These are phyloP conservation scores for Amanita rubescens DNA, from an alignment of 768 basidiomycete species.

Conservation along the genomic window DNA sequence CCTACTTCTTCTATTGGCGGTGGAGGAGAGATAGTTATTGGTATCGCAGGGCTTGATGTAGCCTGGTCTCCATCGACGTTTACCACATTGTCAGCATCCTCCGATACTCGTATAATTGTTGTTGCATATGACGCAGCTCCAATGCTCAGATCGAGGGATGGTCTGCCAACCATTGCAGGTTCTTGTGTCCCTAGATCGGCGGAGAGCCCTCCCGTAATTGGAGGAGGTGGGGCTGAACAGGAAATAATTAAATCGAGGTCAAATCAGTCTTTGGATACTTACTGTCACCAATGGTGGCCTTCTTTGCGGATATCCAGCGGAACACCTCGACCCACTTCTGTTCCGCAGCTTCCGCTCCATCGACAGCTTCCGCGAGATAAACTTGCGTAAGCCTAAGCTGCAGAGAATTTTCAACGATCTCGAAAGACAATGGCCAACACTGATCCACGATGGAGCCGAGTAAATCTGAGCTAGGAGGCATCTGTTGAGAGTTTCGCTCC, in stretches of 20 bases:
- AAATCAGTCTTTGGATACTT: conserved; percentile 10
- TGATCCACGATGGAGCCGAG: conserved; percentile 20
- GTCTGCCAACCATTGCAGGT: not conserved
- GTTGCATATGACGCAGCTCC: not conserved
- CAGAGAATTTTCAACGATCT: conserved; percentile 69
- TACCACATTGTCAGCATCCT: not conserved
- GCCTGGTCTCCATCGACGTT: not conserved
- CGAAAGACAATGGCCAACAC: conserved; percentile 38
- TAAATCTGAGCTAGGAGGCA: conserved; percentile 32
- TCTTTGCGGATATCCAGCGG: conserved; percentile 71
- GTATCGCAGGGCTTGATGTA: not conserved
- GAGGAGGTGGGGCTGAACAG: not conserved
- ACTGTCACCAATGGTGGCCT: conserved; percentile 19
- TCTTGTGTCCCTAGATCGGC: not conserved
- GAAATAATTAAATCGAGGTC: not conserved
- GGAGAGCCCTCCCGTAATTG: not conserved
- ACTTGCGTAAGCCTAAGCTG: conserved; percentile 85
- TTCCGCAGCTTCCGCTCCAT: conserved; percentile 81
- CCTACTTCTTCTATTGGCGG: conserved; percentile 30
- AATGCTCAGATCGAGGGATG: not conserved
- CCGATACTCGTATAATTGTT: not conserved
- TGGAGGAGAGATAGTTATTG: conserved; percentile 56
- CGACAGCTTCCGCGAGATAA: conserved; percentile 70
- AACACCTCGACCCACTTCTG: conserved; percentile 80
- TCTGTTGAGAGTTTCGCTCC: conserved; percentile 15